These are phyloP conservation scores for Rhodocollybia butyracea DNA, from an alignment of 768 basidiomycete genomes.

Conservation along the genomic window DNA sequence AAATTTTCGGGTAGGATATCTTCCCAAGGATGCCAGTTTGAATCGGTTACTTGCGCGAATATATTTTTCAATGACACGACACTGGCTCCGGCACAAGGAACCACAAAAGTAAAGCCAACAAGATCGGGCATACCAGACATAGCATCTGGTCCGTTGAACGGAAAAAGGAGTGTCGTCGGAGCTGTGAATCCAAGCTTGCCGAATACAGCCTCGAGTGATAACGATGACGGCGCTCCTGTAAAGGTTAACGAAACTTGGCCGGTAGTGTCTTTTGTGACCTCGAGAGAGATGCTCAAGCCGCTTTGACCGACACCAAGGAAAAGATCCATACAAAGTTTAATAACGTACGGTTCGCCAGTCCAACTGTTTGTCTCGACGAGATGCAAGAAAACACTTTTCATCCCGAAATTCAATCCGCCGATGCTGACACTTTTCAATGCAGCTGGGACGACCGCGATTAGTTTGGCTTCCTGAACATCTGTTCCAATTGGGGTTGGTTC, in stretches of 20 bases:
- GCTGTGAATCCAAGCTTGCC: neutral
- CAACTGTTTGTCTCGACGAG: neutral
- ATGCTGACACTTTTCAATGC: neutral
- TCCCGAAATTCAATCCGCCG: neutral
- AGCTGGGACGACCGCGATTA: neutral
- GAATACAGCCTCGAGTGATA: neutral
- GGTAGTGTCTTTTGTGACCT: neutral
- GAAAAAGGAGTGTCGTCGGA: neutral
- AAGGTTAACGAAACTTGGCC: neutral
- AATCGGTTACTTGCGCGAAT: neutral
- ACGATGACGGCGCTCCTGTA: neutral
- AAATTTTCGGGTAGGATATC: neutral
- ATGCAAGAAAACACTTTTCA: neutral
- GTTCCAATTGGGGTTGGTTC: neutral
- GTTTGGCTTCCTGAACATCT: neutral
- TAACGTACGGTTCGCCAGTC: neutral
- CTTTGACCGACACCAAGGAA: neutral
- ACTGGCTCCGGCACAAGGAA: neutral
- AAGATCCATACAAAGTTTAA: neutral
- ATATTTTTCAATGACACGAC: neutral
- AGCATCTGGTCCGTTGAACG: neutral
- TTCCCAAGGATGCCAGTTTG: neutral
- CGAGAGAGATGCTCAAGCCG: neutral
- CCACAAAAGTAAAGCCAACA: neutral
- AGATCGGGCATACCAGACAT: neutral